Conservation (phyloP, 805 yeast species). For the Cyberlindnera maclurae region DNA sequence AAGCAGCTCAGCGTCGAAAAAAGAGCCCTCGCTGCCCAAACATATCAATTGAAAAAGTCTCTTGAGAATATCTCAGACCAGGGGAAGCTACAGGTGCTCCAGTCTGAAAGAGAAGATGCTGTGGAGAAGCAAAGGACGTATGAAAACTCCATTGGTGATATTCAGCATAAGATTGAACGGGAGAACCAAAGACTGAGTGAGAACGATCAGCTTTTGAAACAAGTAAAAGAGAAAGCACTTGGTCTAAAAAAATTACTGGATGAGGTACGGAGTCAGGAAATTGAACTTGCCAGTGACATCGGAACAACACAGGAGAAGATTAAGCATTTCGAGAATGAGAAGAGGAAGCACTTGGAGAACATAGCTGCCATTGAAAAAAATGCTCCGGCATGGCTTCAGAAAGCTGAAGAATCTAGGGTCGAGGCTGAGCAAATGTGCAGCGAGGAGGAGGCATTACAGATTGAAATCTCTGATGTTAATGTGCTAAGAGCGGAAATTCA, state of each 20-base stretch:
- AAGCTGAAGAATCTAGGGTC: slow-evolving; percentile 7
- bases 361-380: slow-evolving; percentile 18
- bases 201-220: slow-evolving; percentile 14
- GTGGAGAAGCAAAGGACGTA: slow-evolving; percentile 5
- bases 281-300: slow-evolving; percentile 8
- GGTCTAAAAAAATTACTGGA: slow-evolving; percentile 23
- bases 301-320: slow-evolving; percentile 10
- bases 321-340: slow-evolving; percentile 13
- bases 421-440: slow-evolving; percentile 39
- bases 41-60: slow-evolving; percentile 30
- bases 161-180: slow-evolving; percentile 17
- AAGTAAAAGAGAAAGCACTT: slow-evolving; percentile 11
- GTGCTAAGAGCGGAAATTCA: slow-evolving; percentile 43
- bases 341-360: slow-evolving; percentile 13
- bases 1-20: neutral
- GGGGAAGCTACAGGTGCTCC: slow-evolving; percentile 29
- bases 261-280: slow-evolving; percentile 2
- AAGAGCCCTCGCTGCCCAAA: slow-evolving; percentile 17
- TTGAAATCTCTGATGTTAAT: slow-evolving; percentile 36
- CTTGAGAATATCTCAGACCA: slow-evolving; percentile 39
- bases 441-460: slow-evolving; percentile 36
- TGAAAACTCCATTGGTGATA: slow-evolving; percentile 21
- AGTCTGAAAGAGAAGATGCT: slow-evolving; percentile 4
- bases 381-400: slow-evolving; percentile 15
- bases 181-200: slow-evolving; percentile 17